Evolutionary conservation across 768 basidiomycete genomes (phyloP), one percentile per base, ranked within the genome.

Genomic region (Leccinellum rugosiceps): DNA sequence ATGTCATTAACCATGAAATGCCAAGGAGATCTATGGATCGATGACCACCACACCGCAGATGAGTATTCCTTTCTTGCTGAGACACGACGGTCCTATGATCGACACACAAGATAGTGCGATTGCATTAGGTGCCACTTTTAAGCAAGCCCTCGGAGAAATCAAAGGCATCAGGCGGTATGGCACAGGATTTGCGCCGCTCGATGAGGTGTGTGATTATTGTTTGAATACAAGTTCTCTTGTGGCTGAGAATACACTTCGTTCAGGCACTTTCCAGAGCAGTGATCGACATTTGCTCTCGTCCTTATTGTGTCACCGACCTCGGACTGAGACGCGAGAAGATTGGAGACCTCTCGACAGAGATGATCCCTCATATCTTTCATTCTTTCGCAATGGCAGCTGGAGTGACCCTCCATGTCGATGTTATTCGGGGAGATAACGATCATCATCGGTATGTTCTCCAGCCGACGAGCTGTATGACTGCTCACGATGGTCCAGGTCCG

Each of bases 31-130:
- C 80, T 98, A 8, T 92, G 88, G 84, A 97, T 98, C 58, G 97
- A 99, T 75, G 97, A 99, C 75, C 97, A 98, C 67, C 97, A 99
- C 75, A 93, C 95, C 48, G 93, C 96, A 82, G 97, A 99, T 90
- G 84, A 86, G 88, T 86, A 50, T 19, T 50, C n/a, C 44, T 44
- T 51, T 30, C 23, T 31, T n/a, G 47, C 34, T 52, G 62, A 69
- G 62, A 68, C 45, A 26, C 3, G n/a, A 34, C n/a, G 28, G 53
- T 56, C 61, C 54, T 58, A 56, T 43, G 38, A 43, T 61, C 49
- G 8, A 23, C 59, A 65, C 70, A 93, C 92, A 94, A 83, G 92
- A 94, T 72, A 88, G 84, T 69, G 92, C 92, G 34, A 88, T 94
- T 55, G 92, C 90, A 13, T 79, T 94, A 13, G 92, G 92, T 15